These are phyloP conservation scores for Cadophora malorum DNA, from an alignment of 2,329 filamentous ascomycete genomes.

Conservation along the genomic window DNA sequence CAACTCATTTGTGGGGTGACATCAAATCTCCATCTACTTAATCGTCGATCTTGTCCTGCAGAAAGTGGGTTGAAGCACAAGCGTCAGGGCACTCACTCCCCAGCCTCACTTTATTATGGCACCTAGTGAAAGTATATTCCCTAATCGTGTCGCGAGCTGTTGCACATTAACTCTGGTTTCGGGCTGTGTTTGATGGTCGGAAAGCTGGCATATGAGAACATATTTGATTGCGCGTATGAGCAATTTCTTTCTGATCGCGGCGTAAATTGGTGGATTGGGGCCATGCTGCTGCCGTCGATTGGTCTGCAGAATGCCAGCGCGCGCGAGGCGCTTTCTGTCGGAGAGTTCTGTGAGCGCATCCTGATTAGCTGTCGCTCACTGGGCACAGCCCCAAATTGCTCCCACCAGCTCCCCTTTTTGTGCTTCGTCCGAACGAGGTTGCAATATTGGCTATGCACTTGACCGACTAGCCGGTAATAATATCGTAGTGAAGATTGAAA, in stretches of 20 bases:
- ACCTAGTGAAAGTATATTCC: neutral
- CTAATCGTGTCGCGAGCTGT: neutral
- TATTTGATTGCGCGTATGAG: conserved; percentile 6
- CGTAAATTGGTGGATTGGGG: neutral
- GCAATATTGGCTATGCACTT: neutral
- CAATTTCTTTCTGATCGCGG: neutral
- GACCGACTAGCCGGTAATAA: neutral
- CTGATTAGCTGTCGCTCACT: neutral
- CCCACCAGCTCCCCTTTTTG: neutral
- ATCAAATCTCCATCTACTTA: neutral
- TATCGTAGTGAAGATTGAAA: neutral
- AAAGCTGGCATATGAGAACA: neutral
- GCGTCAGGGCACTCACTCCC: neutral
- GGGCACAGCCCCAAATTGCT: neutral
- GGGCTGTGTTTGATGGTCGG: neutral
- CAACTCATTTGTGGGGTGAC: neutral
- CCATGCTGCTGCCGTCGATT: neutral
- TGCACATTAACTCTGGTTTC: neutral
- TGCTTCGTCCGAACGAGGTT: neutral
- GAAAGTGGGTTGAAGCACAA: neutral
- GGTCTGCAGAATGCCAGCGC: neutral
- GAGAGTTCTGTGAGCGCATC: neutral
- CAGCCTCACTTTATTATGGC: neutral
- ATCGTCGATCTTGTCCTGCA: neutral
- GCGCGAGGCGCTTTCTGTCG: neutral